Evolutionary conservation across 2,329 filamentous ascomycete genomes (phyloP).

Genomic region (Sporothrix dimorphospora): DNA sequence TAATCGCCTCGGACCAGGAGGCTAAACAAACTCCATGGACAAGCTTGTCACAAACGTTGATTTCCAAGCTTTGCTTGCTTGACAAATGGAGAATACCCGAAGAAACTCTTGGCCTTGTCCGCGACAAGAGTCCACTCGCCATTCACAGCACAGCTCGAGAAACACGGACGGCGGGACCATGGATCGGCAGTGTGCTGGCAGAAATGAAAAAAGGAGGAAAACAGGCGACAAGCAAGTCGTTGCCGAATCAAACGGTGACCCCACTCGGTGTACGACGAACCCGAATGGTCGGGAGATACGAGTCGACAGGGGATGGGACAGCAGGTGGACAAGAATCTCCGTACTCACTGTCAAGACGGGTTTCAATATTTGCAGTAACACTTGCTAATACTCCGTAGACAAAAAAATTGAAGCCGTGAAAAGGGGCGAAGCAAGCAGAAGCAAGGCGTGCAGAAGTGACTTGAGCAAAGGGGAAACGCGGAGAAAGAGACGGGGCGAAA

Average conservation of each 20-base stretch:
- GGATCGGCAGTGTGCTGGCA: background rate
- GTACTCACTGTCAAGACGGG: background rate
- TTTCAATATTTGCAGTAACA: background rate
- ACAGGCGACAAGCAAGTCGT: background rate
- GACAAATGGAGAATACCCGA: background rate
- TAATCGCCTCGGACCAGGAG: background rate
- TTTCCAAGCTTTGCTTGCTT: background rate
- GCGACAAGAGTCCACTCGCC: background rate
- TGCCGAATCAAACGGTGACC: background rate
- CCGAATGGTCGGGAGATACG: slow-evolving; percentile 5
- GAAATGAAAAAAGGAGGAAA: background rate
- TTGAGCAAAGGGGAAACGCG: background rate
- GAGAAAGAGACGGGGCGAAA: background rate
- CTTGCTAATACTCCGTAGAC: background rate
- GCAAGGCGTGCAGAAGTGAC: background rate
- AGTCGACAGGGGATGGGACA: background rate
- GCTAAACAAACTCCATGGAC: background rate
- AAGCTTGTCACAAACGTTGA: background rate
- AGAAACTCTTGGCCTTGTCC: background rate
- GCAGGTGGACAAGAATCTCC: background rate
- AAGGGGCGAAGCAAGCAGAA: background rate
- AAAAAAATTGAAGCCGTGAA: background rate
- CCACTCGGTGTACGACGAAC: slow-evolving; percentile 10
- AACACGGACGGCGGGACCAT: background rate
- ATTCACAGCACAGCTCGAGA: background rate